Evolutionary conservation across 257 asterid genomes (phyloP), one percentile per base, ranked within the genome.

Genomic region (Craterostigma plantagineum): DNA sequence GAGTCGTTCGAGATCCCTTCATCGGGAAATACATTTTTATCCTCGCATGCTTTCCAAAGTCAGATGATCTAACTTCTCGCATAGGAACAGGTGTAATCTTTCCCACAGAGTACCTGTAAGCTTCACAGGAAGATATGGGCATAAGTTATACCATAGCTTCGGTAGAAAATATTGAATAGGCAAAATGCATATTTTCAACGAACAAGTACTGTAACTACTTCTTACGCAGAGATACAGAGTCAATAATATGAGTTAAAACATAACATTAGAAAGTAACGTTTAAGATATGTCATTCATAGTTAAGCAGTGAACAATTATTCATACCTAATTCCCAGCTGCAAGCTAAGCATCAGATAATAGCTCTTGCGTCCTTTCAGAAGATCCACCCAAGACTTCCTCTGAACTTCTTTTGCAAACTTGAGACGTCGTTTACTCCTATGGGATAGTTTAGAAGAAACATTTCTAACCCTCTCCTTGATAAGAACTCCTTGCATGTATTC

Each of bases 401-500:
- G 68, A 41, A 65, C 75, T 53, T 82, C 79, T 59, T 66, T 70
- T 10, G 71, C 68, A 47, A 76, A 72, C 58, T 76, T 76, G 45
- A 65, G 49, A 49, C 51, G 63, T 43, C 61, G 69, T 58, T 72
- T 82, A 48, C 63, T 68, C 67, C 61, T 76, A 42, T 53, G 55
- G 48, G 92, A 61, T 46, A 56, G 54, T 58, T 65, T 65, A 39
- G 86, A 50, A 34, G 52, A 55, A 23, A 23, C 30, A 51, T 59
- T 62, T 58, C 65, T 65, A 52, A 69, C 51, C 39, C 79, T 65
- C 67, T 90, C 99, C 61, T 63, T 79, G 58, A 90, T 69, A 53
- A 83, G 71, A 57, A 83, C 94, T 60, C 95, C 99, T 72, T 90
- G 99, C 79, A 81, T 83, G 59, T 90, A 90, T 64, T 83, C 98